Base-by-base conservation (phyloP, 306 rosid genomes). In the peach (Prunus persica) region DNA sequence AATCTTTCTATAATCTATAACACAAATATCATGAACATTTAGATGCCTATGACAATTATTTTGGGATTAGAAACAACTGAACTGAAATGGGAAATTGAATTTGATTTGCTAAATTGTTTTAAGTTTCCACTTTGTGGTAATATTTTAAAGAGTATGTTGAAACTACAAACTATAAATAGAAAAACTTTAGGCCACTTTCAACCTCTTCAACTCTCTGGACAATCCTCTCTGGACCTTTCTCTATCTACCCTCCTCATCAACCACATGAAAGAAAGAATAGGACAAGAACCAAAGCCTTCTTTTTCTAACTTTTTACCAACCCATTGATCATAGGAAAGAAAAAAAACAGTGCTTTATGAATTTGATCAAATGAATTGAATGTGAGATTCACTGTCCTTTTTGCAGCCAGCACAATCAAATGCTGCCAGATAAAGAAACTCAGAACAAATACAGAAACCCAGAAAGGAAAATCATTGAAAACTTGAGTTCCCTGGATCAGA, bases 401-500 rank as follows among this genome's bases (percentile, higher is more conserved):
- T 83, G 78, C 73, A 52, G 20, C 77, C 73, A 68, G 76, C 68
- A 30, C 43, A 38, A 38, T 7, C 9, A 38, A 38, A 38, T 38
- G 73, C 70, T 72, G 76, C 67, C 74, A 70, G 3, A 52, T 77
- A 71, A 78, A 84, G 78, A 62, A 77, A 75, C 66, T 38, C 57
- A 54, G 52, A 25, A 38, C 65, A 72, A 78, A 57, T 58, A 16
- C 62, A 74, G 61, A 51, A 67, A 62, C 19, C 65, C 22, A 60
- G 46, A 50, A 68, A 50, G 74, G 65, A 54, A 67, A 71, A 24
- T 66, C 61, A 18, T 77, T 73, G 78, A 66, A 69, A 24, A 65
- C 65, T 61, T n/a, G 25, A 46, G 84, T 88, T 87, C 71, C 90
- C 88, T 81, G 73, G 78, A 87, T 88, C 89, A 84, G 54, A 79